Base-by-base conservation (phyloP, 495 filamentous ascomycete genomes). In the Aspergillus taichungensis region DNA sequence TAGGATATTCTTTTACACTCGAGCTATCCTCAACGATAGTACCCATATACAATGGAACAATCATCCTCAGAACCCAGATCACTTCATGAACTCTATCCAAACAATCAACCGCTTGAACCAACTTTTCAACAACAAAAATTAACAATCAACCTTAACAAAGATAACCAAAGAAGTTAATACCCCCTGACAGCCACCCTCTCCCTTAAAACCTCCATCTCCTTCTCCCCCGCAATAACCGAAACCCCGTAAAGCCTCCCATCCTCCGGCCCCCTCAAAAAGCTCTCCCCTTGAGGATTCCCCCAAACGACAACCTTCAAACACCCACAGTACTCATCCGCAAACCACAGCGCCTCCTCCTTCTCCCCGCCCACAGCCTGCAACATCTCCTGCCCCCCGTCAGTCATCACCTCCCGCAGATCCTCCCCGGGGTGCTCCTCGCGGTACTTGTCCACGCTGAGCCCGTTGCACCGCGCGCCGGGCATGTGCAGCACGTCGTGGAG, bases 401-500 rank as follows among this genome's bases (percentile, higher is more conserved):
- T 13, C 18, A 30, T 28, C 7, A 27, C 38, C 42, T 34, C 33
- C 42, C 27, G 29, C 27, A 38, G 35, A 3, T 32, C 45, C 7
- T 24, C 14, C 32, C 12, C 14, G 29, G 40, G 46, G 34, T 49
- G 13, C 12, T 40, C 34, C 12, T 34, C 34, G 6, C 30, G 34
- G 30, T 40, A 46, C 46, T 47, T 49, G 5, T 27, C n/a, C 6
- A 55, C 10, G 32, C 46, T 48, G 8, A 61, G n/a, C 27, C 58
- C 55, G 38, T 61, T 61, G 11, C 58, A 61, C 10, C 44, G 24
- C 10, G 58, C 55, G n/a, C 49, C 40, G 10, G 58, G 55, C 14
- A 58, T 45, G 34, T 58, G 58, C 42, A 61, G 40, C 36, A 61
- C 58, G 28, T 61, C 42, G 2, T 51, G 29, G 30, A 61, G 30